Evolutionary conservation across 1,284 basidiomycete genomes (phyloP), one percentile per base, ranked within the genome.

Genomic region (Apiotrichum laibachii): DNA sequence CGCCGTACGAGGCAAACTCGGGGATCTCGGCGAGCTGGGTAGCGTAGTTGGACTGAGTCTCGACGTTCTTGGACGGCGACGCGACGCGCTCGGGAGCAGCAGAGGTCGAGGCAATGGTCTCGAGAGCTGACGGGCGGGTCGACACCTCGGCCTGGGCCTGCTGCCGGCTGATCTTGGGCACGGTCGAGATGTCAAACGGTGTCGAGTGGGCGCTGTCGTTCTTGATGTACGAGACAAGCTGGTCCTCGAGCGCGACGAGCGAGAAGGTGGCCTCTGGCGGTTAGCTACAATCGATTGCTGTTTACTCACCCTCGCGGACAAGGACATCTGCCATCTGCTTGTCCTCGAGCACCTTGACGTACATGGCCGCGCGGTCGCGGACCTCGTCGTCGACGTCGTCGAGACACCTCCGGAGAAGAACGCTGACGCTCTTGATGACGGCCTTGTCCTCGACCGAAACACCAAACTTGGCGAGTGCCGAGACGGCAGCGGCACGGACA

Each of bases 361-460:
- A 98, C 79, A 99, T 85, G 12, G 95, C 92, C 7, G 95, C 96
- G 60, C 96, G 89, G 77, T 99, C 96, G 55, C 96, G 87, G 61
- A 99, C 96, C 82, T 99, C 96, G 73, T 99, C 96, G 64, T 99
- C 96, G 19, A 98, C 92, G 78, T 99, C 96, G 75, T 99, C 96
- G 66, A 99, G 81, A 76, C 96, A 99, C 67, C 92, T 92, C 68
- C 84, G 88, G 43, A 97, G 81, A 42, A 97, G 81, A 26, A 98
- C 92, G 57, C 85, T 85, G 62, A 99, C 87, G 69, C 92, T 93
- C 76, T 85, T 88, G 77, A 89, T 88, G 63, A 98, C 83, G 51
- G 84, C 81, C 60, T 80, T 77, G 75, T 99, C 95, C 16, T 84
- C 79, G 19, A 89, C 87, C 69, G 90, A 91, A 53, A 96, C 86